Percentiles rank a stretch among this genome's conserved stretches.
phyloP scores from a whole-genome alignment of 768 basidiomycete genomes.

The Kwoniella bestiolae region DNA sequence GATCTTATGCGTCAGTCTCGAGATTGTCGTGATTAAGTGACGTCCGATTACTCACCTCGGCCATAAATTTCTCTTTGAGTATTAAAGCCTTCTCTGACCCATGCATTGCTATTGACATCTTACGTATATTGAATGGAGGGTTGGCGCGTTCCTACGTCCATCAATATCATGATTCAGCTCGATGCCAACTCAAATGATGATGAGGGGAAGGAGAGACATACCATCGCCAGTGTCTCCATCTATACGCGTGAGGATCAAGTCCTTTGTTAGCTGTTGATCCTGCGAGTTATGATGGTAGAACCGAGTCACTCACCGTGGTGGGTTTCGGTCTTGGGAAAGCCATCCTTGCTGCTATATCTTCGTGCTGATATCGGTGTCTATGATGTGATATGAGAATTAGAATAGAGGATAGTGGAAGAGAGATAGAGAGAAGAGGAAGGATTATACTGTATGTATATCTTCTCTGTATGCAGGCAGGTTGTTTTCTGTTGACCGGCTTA shows the following conservation, averaged over 20 bases:
- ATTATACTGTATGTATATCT: too few relatives aligned
- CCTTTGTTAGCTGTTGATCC: neutral
- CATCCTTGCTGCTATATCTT: constrained; percentile 27
- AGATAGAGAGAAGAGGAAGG: neutral
- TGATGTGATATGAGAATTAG: too few relatives aligned
- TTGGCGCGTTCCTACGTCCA: constrained; percentile 50
- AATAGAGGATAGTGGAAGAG: neutral
- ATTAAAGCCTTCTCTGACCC: constrained; percentile 54
- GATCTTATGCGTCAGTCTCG: neutral
- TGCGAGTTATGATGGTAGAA: neutral
- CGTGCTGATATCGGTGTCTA: too few relatives aligned
- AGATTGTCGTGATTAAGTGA: neutral
- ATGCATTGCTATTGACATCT: constrained; percentile 56
- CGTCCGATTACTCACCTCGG: constrained; percentile 42
- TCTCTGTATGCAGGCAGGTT: too few relatives aligned
- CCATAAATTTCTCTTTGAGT: constrained; percentile 57
- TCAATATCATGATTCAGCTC: neutral
- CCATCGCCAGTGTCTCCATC: constrained; percentile 55
- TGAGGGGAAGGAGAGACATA: constrained; percentile 27
- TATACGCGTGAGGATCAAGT: constrained; percentile 9
- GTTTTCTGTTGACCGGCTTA: too few relatives aligned
- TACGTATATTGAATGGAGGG: constrained; percentile 53
- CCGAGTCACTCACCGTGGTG: constrained; percentile 44
- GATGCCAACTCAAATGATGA: neutral
- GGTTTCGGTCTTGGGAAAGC: constrained; percentile 54